Evolutionary conservation across 169 alveolate species (phyloP), one percentile per base, ranked within the genome.

Genomic region (Neospora caninum): DNA sequence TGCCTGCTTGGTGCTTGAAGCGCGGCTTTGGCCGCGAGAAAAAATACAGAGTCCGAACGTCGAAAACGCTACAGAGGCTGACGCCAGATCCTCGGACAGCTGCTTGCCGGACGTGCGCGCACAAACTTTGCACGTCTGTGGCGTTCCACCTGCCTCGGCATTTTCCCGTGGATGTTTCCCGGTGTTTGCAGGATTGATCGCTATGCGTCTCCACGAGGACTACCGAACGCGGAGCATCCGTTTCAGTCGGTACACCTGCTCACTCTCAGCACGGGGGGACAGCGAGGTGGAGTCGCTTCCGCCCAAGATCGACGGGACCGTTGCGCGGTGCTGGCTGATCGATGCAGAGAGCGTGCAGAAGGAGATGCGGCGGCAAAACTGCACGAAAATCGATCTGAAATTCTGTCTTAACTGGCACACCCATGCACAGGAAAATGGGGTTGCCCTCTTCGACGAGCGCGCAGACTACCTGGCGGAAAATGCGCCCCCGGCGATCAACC

Each of bases 381-480:
- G 45, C 84, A 6, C 39, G 42, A 31, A 36, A 43, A 43, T 73
- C 49, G 84, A 73, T 22, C 43, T 73, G 13, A 31, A 34, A 16
- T 73, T 73, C 84, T 73, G 84, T n/a, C 84, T 73, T 13, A 31
- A 36, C 49, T 73, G 84, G 84, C 84, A 73, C 42, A 43, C 84
- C 43, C 43, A 73, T 36, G 84, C 84, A n/a, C 43, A 34, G 45
- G 84, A 73, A n/a, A 73, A 73, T 22, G 84, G 84, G 39, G n/a
- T 34, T 43, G 42, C 84, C 25, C 73, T 64, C 31, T 64, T 64
- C 73, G 73, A 64, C n/a, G 73, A 64, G n/a, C 73, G 73, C 73
- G 73, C 73, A 64, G 73, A 64, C 73, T 13, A 64, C 73, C 73
- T 64, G 34, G 38, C 84, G 45, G 84, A 31, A n/a, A 36, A 18